Evolutionary conservation across 1,284 basidiomycete genomes (phyloP), one percentile per base, ranked within the genome.

Genomic region (Salmacisia buchloeana): DNA sequence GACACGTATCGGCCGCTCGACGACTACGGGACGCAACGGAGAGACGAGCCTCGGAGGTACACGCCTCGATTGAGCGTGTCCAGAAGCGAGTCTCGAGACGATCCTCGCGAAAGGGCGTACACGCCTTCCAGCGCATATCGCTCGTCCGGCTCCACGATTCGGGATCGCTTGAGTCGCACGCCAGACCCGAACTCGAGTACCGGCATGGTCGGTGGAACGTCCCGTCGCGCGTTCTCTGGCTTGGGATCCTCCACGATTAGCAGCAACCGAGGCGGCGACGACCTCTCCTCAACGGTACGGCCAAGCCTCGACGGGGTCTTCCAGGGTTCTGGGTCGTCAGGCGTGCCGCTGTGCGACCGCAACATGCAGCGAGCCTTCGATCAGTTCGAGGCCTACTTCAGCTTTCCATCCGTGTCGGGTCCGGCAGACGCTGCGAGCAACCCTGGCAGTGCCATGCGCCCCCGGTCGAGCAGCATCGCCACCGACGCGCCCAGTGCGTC

Each of bases 371-470:
- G 49, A 5, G 49, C 49, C 18, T 54, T 54, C 29, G 49, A 27
- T 13, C 49, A 54, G 27, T 54, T 54, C 29, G 49, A 54, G 21
- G 34, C 25, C 29, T 54, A 54, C 29, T 54, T 54, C 49, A 54
- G 31, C 21, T 27, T 33, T 12, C 49, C 49, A n/a, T 54, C 49
- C 10, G 49, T 54, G 10, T 33, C 25, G 10, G 23, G 49, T 33
- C 49, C 49, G 10, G 27, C 49, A 13, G 49, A 54, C 21, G n/a
- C 25, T 7, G 49, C 27, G 12, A 54, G 49, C 5, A 54, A 31
- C 27, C 49, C 49, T 27, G 49, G 49, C 49, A 54, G 49, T 33
- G 49, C 49, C 12, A 33, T 54, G 18, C 49, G 49, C 15, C 29
- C 49, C 29, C 49, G 49, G 49, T 27, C 49, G 27, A 54, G 49